These are phyloP conservation scores for Asterophora parasitica DNA, from an alignment of 768 basidiomycete genomes.

Conservation along the genomic window DNA sequence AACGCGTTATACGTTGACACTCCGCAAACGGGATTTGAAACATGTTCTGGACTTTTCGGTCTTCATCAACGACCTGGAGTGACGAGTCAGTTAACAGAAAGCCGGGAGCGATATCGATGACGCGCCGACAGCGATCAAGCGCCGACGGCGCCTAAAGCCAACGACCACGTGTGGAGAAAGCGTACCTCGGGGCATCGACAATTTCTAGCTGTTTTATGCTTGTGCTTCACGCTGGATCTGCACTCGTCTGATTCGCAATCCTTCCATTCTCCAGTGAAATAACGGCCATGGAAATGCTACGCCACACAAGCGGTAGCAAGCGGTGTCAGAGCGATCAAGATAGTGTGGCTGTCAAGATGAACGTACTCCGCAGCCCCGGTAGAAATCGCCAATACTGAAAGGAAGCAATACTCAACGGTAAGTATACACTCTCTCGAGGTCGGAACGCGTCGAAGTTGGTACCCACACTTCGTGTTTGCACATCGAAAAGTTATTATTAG, in stretches of 20 bases:
- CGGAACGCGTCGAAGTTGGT: background rate
- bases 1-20: constrained; percentile 35
- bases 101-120: background rate
- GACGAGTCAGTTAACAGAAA: background rate
- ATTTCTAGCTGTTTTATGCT: constrained; percentile 37
- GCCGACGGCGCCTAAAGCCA: background rate
- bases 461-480: constrained; percentile 36
- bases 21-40: constrained; percentile 40
- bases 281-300: constrained; percentile 47
- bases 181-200: constrained; percentile 39
- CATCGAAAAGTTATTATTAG: too few species aligned
- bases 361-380: constrained; percentile 47
- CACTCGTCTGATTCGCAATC: constrained; percentile 36
- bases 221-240: constrained; percentile 37
- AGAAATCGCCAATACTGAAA: constrained; percentile 41
- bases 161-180: background rate
- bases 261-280: constrained; percentile 38
- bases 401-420: background rate
- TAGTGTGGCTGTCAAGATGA: background rate
- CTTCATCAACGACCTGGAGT: constrained; percentile 35
- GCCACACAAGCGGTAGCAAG: constrained; percentile 15
- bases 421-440: background rate
- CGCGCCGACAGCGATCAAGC: background rate
- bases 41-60: constrained; percentile 42
- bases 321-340: constrained; percentile 6